A percentile compares a stretch with the other conserved stretches of the same genome.
Conservation (phyloP, 345 rosid genomes). For the Rubroshorea leprosula region DNA sequence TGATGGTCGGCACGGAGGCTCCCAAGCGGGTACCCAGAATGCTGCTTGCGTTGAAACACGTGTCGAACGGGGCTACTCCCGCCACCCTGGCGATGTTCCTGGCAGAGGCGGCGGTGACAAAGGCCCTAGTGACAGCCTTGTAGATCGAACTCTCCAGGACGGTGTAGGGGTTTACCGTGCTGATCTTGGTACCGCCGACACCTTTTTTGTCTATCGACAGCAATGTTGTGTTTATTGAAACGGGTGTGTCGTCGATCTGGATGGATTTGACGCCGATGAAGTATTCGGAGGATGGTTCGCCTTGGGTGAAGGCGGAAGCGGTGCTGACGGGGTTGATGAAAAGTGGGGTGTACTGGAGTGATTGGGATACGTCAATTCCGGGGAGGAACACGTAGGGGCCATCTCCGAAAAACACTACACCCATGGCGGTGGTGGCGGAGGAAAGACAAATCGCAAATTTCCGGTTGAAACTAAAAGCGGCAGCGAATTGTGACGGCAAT, state of each 20-base stretch:
- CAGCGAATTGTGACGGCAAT: conserved; percentile 46
- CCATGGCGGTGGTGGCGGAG: conserved; percentile 26
- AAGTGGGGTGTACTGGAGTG: conserved; percentile 47
- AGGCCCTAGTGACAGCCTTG: conserved; percentile 36
- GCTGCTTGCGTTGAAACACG: conserved; percentile 43
- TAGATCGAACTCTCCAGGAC: conserved; percentile 48
- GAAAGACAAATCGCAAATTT: conserved; percentile 59
- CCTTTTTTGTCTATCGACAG: conserved; percentile 38
- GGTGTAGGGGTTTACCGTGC: conserved; percentile 69
- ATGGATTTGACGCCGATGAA: conserved; percentile 54
- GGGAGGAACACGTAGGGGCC: conserved; percentile 56
- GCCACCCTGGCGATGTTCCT: conserved; percentile 45
- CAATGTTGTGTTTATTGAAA: conserved; percentile 36
- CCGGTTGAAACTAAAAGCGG: conserved; percentile 48
- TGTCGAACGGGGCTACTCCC: conserved; percentile 46
- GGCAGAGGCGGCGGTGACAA: conserved; percentile 25
- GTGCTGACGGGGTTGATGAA: conserved; percentile 57
- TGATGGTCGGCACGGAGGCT: conserved; percentile 43
- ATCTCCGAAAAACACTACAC: conserved; percentile 55
- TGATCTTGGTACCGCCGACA: conserved; percentile 66
- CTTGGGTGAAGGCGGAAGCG: conserved; percentile 27
- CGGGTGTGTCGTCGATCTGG: conserved; percentile 25
- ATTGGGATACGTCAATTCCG: conserved; percentile 33
- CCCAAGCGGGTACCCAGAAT: conserved; percentile 47
- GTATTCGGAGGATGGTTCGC: conserved; percentile 60